Evolutionary conservation across 768 basidiomycete species (phyloP).

Genomic region (Candolleomyces efflorescens): DNA sequence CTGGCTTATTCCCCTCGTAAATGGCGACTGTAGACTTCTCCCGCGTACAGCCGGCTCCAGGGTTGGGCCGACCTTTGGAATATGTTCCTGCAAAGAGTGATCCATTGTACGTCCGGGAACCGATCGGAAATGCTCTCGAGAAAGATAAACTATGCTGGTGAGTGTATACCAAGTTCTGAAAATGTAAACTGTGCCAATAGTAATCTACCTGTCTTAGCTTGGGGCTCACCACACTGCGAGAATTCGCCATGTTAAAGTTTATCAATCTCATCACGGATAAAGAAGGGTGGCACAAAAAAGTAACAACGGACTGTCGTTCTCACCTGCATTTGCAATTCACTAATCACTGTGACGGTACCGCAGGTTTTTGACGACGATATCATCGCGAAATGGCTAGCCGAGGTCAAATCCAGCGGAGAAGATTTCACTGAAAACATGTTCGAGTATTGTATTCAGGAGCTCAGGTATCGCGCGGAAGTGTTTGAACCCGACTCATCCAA

Average conservation of each 20-base stretch:
- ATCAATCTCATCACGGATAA: constrained; percentile 34
- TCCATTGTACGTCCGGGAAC: background rate
- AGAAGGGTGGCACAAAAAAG: constrained; percentile 28
- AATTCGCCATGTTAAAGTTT: constrained; percentile 28
- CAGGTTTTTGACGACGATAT: constrained; percentile 15
- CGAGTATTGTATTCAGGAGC: constrained; percentile 15
- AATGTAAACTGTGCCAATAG: background rate
- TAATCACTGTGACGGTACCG: background rate
- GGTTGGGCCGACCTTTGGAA: background rate
- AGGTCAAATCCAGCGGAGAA: constrained; percentile 2
- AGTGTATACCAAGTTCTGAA: background rate
- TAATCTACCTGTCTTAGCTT: background rate
- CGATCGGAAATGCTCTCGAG: background rate
- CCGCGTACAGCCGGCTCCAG: background rate
- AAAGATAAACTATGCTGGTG: background rate
- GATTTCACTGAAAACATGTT: constrained; percentile 15
- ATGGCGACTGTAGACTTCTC: background rate
- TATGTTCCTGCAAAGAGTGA: background rate
- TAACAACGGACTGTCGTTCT: background rate
- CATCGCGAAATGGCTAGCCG: constrained; percentile 13
- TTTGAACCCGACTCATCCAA: background rate
- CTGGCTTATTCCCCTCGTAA: background rate
- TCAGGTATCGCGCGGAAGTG: constrained; percentile 11
- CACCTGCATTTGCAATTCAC: background rate
- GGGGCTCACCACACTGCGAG: constrained; percentile 21